Evolutionary conservation across 2,329 filamentous ascomycete species (phyloP).

Genomic region (Cladophialophora chaetospira): DNA sequence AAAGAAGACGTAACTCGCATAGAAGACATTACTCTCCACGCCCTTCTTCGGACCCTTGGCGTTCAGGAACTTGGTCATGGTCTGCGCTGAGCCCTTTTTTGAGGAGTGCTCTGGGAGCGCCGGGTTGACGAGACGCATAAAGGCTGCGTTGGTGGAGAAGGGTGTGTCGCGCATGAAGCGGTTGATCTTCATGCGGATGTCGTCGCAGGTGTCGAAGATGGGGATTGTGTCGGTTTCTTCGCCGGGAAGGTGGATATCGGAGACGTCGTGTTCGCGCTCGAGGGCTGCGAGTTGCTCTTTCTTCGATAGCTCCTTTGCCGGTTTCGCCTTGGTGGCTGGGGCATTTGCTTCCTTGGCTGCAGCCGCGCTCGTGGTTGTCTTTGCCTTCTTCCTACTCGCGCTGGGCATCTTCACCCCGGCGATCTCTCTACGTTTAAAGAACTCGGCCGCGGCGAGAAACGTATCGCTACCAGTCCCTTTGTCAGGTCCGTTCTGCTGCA

Average conservation of each 20-base stretch:
- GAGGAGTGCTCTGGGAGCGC: too few species aligned
- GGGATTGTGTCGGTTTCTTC: constrained; percentile 52
- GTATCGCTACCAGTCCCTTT: constrained; percentile 37
- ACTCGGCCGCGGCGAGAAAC: constrained; percentile 37
- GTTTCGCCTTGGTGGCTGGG: neutral
- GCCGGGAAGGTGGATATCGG: constrained; percentile 48
- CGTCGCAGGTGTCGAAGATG: constrained; percentile 61
- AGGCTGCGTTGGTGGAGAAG: constrained; percentile 54
- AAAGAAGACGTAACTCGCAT: constrained; percentile 60
- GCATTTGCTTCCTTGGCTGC: neutral
- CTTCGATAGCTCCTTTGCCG: constrained; percentile 35
- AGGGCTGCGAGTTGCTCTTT: too few species aligned
- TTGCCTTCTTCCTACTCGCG: neutral
- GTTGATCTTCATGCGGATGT: constrained; percentile 59
- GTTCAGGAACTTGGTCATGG: constrained; percentile 50
- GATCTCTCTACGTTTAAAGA: constrained; percentile 56
- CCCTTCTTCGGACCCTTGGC: constrained; percentile 54
- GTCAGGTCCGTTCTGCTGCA: constrained; percentile 41
- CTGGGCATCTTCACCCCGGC: constrained; percentile 45
- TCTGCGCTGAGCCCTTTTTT: constrained; percentile 36
- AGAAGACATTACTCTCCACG: constrained; percentile 54
- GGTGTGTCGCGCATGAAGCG: constrained; percentile 47
- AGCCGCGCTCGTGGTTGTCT: neutral
- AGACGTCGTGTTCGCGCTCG: constrained; percentile 46
- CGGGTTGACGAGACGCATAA: constrained; percentile 53